A percentile compares a stretch with the other conserved stretches of the same genome.
Conservation (phyloP, 2,329 filamentous ascomycete species). For the Xylaria sp. region DNA sequence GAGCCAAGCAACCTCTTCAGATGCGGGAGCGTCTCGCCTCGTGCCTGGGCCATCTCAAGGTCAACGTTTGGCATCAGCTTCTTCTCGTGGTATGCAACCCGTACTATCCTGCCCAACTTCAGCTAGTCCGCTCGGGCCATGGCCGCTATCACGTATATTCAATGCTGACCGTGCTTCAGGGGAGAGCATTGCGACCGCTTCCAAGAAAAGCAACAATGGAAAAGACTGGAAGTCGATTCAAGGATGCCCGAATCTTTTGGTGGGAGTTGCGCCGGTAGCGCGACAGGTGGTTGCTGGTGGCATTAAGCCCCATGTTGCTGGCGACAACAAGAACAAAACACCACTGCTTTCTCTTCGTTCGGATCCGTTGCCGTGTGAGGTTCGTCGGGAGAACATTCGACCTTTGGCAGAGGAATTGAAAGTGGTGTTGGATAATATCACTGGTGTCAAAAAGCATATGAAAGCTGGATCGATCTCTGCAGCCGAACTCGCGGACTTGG, state of each 20-base stretch:
- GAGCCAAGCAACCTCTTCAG: too few species aligned
- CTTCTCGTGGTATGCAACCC: slow-evolving; percentile 5
- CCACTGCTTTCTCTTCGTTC: slow-evolving; percentile 9
- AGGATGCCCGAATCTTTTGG: slow-evolving; percentile 16
- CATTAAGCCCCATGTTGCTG: slow-evolving; percentile 18
- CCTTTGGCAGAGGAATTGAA: slow-evolving; percentile 13
- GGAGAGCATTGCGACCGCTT: neutral
- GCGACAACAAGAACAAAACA: slow-evolving; percentile 15
- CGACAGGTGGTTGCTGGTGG: slow-evolving; percentile 12
- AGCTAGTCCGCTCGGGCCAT: neutral
- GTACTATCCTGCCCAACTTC: slow-evolving; percentile 5
- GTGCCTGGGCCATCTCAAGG: slow-evolving; percentile 9
- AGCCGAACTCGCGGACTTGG: slow-evolving; percentile 6
- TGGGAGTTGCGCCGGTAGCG: slow-evolving; percentile 8
- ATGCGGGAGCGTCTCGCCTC: neutral
- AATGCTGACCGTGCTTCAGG: neutral
- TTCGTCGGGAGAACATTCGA: slow-evolving; percentile 15
- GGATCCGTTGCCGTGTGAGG: slow-evolving; percentile 14
- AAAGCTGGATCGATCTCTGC: neutral
- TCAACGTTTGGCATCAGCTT: neutral
- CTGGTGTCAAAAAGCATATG: slow-evolving; percentile 1
- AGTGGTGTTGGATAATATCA: slow-evolving; percentile 5
- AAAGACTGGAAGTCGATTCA: slow-evolving; percentile 10
- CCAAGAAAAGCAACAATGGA: neutral
- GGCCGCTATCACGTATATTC: too few species aligned